Evolutionary conservation across 164 flowering plant species (phyloP).

Genomic region (Tinospora cordifolia): DNA sequence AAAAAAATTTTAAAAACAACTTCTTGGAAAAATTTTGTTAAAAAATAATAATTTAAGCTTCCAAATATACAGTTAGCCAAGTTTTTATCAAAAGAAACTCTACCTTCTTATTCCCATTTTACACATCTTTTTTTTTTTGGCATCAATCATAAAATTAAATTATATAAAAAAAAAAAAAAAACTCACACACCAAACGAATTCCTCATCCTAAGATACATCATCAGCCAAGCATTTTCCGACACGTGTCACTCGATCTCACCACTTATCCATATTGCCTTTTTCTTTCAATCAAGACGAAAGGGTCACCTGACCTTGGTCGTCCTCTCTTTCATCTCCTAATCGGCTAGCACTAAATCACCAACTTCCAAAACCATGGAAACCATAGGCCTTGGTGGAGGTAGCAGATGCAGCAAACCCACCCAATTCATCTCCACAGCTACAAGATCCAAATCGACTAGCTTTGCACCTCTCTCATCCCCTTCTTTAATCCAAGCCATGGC

Average conservation of each 20-base stretch:
- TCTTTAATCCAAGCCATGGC: slow-evolving; percentile 51
- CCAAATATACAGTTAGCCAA: too few species aligned
- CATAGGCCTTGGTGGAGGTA: slow-evolving; percentile 18
- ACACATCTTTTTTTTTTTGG: too few species aligned
- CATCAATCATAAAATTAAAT: too few species aligned
- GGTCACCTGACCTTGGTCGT: neutral
- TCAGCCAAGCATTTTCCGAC: slow-evolving; percentile 6
- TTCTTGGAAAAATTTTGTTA: too few species aligned
- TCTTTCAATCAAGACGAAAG: neutral
- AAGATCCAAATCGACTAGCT: slow-evolving; percentile 5
- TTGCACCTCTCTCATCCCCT: slow-evolving; percentile 20
- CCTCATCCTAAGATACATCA: neutral
- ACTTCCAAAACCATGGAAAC: slow-evolving; percentile 17
- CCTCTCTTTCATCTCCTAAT: neutral
- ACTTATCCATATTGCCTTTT: neutral
- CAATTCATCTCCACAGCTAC: slow-evolving; percentile 1
- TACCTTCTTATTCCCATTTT: too few species aligned
- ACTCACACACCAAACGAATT: neutral
- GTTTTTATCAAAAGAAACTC: too few species aligned
- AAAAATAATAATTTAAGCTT: too few species aligned
- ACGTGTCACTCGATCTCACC: neutral
- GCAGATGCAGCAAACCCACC: slow-evolving; percentile 20
- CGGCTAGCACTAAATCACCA: neutral
- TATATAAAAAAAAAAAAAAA: too few species aligned
- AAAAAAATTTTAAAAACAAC: too few species aligned